Evolutionary conservation across 192 early-diverging fungal genomes (phyloP).

Genomic region (Backusella mclennaniae): DNA sequence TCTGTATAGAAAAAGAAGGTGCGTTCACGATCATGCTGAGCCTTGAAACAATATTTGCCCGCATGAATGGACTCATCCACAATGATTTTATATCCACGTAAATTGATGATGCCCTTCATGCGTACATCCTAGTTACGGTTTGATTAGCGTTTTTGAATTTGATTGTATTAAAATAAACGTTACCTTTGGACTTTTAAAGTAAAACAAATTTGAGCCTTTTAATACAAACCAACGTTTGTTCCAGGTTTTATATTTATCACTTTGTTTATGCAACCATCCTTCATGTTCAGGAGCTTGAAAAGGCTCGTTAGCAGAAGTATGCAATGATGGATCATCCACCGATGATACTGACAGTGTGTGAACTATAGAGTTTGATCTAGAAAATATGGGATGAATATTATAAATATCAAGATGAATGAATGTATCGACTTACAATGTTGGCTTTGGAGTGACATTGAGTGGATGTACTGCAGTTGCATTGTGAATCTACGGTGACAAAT

Average conservation of each 20-base stretch:
- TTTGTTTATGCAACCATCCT: conserved; percentile 60
- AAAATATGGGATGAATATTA: background rate
- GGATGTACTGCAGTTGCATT: conserved; percentile 2
- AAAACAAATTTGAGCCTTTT: conserved; percentile 55
- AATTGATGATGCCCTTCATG: conserved; percentile 58
- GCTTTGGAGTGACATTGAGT: conserved; percentile 2
- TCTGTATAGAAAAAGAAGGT: conserved; percentile 64
- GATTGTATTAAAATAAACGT: background rate
- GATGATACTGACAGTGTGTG: conserved; percentile 21
- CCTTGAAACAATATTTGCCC: conserved; percentile 65
- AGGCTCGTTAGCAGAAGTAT: conserved; percentile 2
- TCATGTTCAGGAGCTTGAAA: conserved; percentile 51
- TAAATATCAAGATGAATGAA: background rate
- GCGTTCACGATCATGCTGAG: conserved; percentile 53
- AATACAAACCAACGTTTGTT: conserved; percentile 63
- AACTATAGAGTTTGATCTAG: background rate
- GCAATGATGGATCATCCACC: background rate
- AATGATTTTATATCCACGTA: conserved; percentile 58
- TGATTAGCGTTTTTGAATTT: background rate
- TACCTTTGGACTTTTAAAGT: conserved; percentile 56
- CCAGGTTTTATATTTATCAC: conserved; percentile 59
- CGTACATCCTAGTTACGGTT: conserved; percentile 27
- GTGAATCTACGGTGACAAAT: background rate
- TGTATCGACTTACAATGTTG: background rate
- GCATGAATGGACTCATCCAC: conserved; percentile 58